Evolutionary conservation across 495 filamentous ascomycete species (phyloP), one percentile per base, ranked within the genome.

Genomic region (Trichoderma orchidacearum): DNA sequence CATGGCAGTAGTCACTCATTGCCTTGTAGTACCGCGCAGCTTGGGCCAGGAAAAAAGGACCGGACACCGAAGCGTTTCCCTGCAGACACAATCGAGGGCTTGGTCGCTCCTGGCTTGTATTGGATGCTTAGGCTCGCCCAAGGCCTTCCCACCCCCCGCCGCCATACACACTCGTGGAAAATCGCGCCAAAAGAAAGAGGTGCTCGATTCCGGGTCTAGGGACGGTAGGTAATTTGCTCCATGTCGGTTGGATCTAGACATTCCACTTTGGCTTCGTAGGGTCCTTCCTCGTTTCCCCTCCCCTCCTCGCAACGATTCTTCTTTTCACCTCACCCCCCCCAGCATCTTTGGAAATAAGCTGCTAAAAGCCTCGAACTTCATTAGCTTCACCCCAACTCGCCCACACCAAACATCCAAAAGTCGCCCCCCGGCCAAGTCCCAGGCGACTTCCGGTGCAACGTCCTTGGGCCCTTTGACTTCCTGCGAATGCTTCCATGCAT

Each of bases 401-500:
- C n/a, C n/a, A n/a, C 9, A n/a, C 18, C 41, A 48, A 48, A 23
- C 41, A 18, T 48, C 41, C 34, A 18, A 23, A 48, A 48, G 27
- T 48, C 41, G 41, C 41, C 41, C 41, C 41, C 27, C 41, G 9
- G 17, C 36, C 36, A 41, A 41, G n/a, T 23, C 18, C 41, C 41
- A 48, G 41, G 27, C 41, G n/a, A 41, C 12, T 17, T 48, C 38
- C 21, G 18, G 41, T 48, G 41, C 41, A 48, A 48, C 41, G 41
- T 48, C 41, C 41, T 48, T 27, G 41, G 41, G 21, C n/a, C 41
- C 41, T 48, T 48, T 48, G 11, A 23, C 18, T 48, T 48, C 41
- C 41, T 48, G 41, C 41, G 41, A 48, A 48, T 8, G 41, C 41
- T 48, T 48, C 41, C 41, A 48, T 48, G 41, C 41, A 48, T 48